Conservation (phyloP, 169 alveolate species). For the Neospora caninum region DNA sequence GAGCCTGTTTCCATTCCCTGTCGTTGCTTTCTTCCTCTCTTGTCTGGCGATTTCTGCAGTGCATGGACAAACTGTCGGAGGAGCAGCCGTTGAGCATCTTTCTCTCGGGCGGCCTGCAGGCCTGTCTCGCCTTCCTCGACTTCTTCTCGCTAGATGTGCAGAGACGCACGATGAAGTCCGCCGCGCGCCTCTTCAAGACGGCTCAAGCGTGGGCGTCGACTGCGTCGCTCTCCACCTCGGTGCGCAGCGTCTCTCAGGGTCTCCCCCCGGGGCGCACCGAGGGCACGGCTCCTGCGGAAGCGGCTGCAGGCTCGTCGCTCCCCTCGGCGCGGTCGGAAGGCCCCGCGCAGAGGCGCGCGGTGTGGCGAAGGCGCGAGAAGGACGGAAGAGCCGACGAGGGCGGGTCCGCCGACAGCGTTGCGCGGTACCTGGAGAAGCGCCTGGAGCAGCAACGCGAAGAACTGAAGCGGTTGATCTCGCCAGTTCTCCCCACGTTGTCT, state of each 20-base stretch:
- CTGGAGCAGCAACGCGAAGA: conserved; percentile 53
- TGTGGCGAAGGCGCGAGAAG: conserved; percentile 2
- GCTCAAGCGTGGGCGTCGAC: conserved; percentile 33
- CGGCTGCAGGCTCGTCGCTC: background rate
- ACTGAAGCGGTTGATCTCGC: conserved; percentile 20
- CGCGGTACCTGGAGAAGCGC: conserved; percentile 9
- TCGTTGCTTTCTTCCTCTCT: background rate
- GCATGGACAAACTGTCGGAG: conserved; percentile 37
- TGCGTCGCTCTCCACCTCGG: background rate
- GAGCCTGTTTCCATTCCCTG: background rate
- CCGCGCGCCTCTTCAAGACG: conserved; percentile 48
- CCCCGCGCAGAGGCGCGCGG: background rate
- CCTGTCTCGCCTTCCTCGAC: conserved; percentile 47
- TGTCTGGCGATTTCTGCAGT: conserved; percentile 29
- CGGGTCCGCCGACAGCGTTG: background rate
- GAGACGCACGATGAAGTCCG: conserved; percentile 58
- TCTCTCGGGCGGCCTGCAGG: conserved; percentile 51
- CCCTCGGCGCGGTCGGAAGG: background rate
- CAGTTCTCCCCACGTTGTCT: conserved; percentile 54
- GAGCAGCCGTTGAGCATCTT: conserved; percentile 58
- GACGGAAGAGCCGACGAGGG: background rate
- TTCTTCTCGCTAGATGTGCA: conserved; percentile 61
- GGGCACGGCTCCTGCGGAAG: background rate
- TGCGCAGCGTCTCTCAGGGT: background rate
- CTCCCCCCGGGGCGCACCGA: background rate